Base-by-base conservation (phyloP, 2,329 filamentous ascomycete genomes). In the Neonectria magnoliae region DNA sequence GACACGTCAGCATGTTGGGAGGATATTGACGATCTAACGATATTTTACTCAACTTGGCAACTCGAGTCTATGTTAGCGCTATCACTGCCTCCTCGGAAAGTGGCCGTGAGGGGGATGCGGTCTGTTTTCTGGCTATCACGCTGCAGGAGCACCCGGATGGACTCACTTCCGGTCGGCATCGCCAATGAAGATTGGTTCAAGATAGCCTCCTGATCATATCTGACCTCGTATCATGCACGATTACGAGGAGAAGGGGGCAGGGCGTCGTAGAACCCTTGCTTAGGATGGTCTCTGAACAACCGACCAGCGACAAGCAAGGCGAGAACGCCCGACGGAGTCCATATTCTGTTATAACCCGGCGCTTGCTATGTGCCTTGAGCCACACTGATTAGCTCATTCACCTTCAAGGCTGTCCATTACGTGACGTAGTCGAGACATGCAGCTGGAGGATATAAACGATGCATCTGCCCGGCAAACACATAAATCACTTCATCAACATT, bases 221-320 rank as follows among this genome's bases (percentile, higher is more conserved):
- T 47, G 10, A 57, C 41, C 41, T 57, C 9, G 3, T 57, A 36
- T 45, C 7, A 48, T 57, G 16, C 9, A 47, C 5, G n/a, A 48
- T 57, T 33, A 38, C 11, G n/a, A 47, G 14, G n/a, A 57, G 54
- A 57, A 57, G 42, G 42, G 54, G 29, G 54, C n/a, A 57, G 27
- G 5, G 27, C 11, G 7, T 57, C 6, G 9, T 6, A 57, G 29
- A 57, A 57, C 25, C 42, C 41, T 47, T 48, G 2, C n/a, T 57
- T 36, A 33, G 54, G 41, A 57, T 57, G 10, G 54, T 47, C 54
- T 47, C 42, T 20, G 14, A 57, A 57, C 11, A 20, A 48, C 41
- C 9, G 4, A 57, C 27, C 11, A 33, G n/a, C 27, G 11, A 57
- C n/a, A 47, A 47, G 42, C n/a, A 33, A 33, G 54, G 13, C 6